Evolutionary conservation across 139 green algal genomes (phyloP), one percentile per base, ranked within the genome.

Genomic region (Tetraselmis striata): DNA sequence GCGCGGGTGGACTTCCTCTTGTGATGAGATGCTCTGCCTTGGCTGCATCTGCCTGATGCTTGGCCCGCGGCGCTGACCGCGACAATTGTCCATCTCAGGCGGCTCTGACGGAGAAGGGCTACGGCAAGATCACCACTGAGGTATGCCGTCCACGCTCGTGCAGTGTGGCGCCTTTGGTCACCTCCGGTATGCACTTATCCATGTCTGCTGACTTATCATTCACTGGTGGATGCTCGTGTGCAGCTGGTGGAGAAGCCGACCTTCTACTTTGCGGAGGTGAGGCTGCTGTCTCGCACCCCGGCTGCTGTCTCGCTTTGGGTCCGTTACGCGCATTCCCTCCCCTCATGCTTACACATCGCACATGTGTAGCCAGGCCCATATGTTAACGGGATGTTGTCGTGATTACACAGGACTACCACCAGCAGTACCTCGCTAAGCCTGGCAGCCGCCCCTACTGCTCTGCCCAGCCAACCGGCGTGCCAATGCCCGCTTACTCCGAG

Each of bases 401-500:
- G n/a, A n/a, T n/a, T n/a, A n/a, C n/a, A n/a, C n/a, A n/a, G 75
- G 82, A 83, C 28, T 89, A 89, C 82, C 85, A 89, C 31, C 85
- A 89, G 78, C 82, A 89, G 79, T 89, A 89, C 76, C 58, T 89
- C 2, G 85, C 83, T 26, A 84, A 84, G 58, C 82, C 77, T 5
- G 77, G 77, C 23, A 32, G n/a, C 1, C 77, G 82, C 30, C 77
- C 77, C 27, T 86, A 86, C 77, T 86, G 83, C 78, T 81, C 59
- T 1, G 83, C 83, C 59, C 78, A 86, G 59, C 83, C 83, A 1
- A 83, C 83, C 1, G 83, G 83, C 59, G 78, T 83, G 29, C 5
- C 59, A 2, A 77, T 86, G 83, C 83, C 83, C 1, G 59, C 77
- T 24, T 27, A 59, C 1, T 81, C 28, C 27, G 11, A 80, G 28